These are phyloP conservation scores for Diaporthe eres DNA, from an alignment of 2,329 filamentous ascomycete genomes.

Conservation along the genomic window DNA sequence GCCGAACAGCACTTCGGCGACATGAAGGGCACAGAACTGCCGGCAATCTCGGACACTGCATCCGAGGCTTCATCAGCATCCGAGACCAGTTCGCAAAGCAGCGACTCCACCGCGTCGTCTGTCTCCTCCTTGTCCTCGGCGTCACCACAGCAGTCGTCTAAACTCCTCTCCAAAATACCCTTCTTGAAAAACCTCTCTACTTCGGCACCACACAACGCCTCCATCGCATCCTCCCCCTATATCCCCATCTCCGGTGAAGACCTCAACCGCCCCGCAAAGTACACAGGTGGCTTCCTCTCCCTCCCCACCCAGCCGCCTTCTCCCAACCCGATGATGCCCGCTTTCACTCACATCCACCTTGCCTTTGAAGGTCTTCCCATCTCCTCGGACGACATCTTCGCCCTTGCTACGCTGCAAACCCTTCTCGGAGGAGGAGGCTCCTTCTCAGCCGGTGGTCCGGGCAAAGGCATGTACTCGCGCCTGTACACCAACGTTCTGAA, in stretches of 20 bases:
- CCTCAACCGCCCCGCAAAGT: slow-evolving; percentile 78
- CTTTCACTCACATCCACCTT: slow-evolving; percentile 93
- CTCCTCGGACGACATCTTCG: slow-evolving; percentile 92
- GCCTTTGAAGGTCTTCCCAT: slow-evolving; percentile 97
- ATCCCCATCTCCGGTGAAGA: slow-evolving; percentile 64
- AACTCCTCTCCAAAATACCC: slow-evolving; percentile 80
- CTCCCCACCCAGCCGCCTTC: slow-evolving; percentile 86
- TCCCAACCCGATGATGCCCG: slow-evolving; percentile 81
- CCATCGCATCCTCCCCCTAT: slow-evolving; percentile 63
- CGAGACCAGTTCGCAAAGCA: slow-evolving; percentile 50
- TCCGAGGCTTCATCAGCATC: slow-evolving; percentile 70
- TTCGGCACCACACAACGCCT: slow-evolving; percentile 74
- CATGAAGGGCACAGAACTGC: slow-evolving; percentile 75
- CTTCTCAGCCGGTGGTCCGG: slow-evolving; percentile 95
- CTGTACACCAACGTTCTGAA: slow-evolving; percentile 98
- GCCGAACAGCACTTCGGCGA: slow-evolving; percentile 92
- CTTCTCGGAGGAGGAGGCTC: slow-evolving; percentile 96
- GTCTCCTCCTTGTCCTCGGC: slow-evolving; percentile 49
- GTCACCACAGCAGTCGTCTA: slow-evolving; percentile 65
- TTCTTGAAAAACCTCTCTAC: slow-evolving; percentile 92
- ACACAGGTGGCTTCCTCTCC: slow-evolving; percentile 93
- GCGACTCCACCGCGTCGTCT: slow-evolving; percentile 52
- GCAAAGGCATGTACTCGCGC: slow-evolving; percentile 99
- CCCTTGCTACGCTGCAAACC: slow-evolving; percentile 93
- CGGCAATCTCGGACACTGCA: slow-evolving; percentile 66